Conservation (phyloP, 352 stramenopile genomes). For the Pythium monospermum region DNA sequence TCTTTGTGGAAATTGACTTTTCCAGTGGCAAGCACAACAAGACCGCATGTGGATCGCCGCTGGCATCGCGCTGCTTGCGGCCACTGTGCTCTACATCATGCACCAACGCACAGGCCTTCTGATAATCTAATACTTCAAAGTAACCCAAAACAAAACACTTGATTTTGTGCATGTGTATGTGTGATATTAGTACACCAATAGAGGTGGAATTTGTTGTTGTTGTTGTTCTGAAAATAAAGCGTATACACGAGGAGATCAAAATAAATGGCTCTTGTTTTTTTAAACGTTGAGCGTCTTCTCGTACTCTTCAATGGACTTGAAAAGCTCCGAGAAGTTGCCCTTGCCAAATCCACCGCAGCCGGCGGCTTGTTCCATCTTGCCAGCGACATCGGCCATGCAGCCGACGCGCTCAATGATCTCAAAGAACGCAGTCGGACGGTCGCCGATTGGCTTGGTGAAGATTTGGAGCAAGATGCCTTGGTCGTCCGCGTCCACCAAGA, state of each 20-base stretch:
- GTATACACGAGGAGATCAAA: background rate
- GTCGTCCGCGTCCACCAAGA: constrained; percentile 94
- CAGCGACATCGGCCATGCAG: constrained; percentile 70
- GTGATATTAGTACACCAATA: constrained; percentile 1
- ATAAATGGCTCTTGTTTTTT: background rate
- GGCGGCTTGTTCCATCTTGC: constrained; percentile 70
- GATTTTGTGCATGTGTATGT: background rate
- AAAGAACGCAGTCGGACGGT: constrained; percentile 87
- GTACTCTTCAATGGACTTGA: constrained; percentile 92
- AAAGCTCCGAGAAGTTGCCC: constrained; percentile 90
- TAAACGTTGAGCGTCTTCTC: constrained; percentile 82
- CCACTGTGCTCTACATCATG: constrained; percentile 68
- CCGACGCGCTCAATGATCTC: constrained; percentile 93
- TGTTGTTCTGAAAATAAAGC: background rate
- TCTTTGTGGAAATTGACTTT: constrained; percentile 1
- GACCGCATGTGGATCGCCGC: constrained; percentile 78
- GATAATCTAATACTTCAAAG: constrained; percentile 40
- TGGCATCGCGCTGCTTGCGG: constrained; percentile 48
- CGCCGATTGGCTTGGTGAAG: constrained; percentile 88
- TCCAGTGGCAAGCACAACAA: constrained; percentile 70
- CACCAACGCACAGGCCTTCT: constrained; percentile 70
- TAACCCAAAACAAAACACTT: background rate
- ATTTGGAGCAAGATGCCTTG: constrained; percentile 92
- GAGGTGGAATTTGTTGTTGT: too few species aligned
- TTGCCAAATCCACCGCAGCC: constrained; percentile 89